A percentile compares a stretch with the other conserved stretches of the same genome.
phyloP scores from a whole-genome alignment of 2,329 filamentous ascomycete genomes.

The Metarhizium sp. region DNA sequence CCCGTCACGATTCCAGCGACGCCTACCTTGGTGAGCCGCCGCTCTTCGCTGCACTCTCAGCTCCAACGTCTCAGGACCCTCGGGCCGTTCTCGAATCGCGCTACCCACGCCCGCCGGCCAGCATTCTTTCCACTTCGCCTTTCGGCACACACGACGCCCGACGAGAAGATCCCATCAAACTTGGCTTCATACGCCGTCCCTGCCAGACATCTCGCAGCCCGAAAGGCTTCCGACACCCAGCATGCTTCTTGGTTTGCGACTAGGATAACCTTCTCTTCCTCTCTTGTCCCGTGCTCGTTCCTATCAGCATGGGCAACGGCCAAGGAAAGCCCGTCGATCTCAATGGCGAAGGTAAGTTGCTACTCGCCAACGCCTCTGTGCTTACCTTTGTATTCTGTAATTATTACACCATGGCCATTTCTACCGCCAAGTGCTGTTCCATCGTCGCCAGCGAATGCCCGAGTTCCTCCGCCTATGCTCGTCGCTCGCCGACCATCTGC shows the following conservation, averaged over 20 bases:
- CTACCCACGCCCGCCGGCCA: neutral
- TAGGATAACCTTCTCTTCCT: constrained; percentile 15
- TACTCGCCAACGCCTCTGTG: neutral
- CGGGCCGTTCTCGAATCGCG: constrained; percentile 5
- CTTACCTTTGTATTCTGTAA: neutral
- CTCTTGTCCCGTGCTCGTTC: constrained; percentile 14
- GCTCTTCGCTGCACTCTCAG: neutral
- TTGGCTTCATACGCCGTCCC: neutral
- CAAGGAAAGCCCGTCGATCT: constrained; percentile 89
- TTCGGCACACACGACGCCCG: neutral
- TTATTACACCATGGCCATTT: neutral
- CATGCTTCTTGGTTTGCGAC: constrained; percentile 15
- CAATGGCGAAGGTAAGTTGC: constrained; percentile 72
- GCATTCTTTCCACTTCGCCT: neutral
- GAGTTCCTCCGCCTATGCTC: neutral
- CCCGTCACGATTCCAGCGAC: neutral
- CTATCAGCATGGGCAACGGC: constrained; percentile 82
- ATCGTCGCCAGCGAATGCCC: neutral
- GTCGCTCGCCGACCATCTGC: neutral
- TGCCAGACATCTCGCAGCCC: neutral
- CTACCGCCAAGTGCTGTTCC: neutral
- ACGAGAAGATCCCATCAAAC: neutral
- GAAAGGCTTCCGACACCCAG: constrained; percentile 9
- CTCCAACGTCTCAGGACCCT: neutral
- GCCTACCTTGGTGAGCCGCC: neutral